Base-by-base conservation (phyloP, 108 stramenopile species). In the Aurantiochytrium sp. region DNA sequence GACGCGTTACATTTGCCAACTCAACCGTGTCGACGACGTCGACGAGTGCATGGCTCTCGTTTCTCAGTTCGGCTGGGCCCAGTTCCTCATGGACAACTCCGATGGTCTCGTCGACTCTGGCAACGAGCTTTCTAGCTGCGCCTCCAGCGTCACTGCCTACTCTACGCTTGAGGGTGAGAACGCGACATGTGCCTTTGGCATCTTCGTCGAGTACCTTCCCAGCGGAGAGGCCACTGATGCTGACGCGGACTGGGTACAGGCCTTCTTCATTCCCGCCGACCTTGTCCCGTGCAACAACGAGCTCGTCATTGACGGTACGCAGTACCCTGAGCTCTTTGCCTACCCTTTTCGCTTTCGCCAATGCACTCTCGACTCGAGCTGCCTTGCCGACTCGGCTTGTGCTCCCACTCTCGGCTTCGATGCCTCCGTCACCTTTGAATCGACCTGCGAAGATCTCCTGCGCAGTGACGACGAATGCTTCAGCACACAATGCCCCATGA, bases 331-430 rank as follows among this genome's bases (percentile, higher is more conserved):
- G 25, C 76, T 83, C n/a, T 83, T 83, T 23, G 25, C 28, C 25
- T 83, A 83, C 76, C 76, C 76, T 12, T 25, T 83, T 83, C 76
- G 76, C 51, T 28, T 83, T 6, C 45, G 76, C 45, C 76, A 83
- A 23, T 83, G 76, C 51, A 53, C 49, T 14, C 76, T 83, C 76
- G 18, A 12, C 28, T 43, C 76, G 19, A 6, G 6, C 12, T 83
- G 76, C 76, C 45, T 83, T 23, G 76, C 45, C 49, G 49, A 35
- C 18, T 25, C 45, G n/a, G 76, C 49, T 25, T 83, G 76, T 23
- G 49, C 51, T 1, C 76, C 76, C 25, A 53, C 76, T 6, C n/a
- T 83, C 49, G 76, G 76, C 51, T 83, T 83, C 4, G 51, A 47
- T 6, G 76, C 23, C 28, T 28, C 76, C 3, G 12, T 83, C 49